These are phyloP conservation scores for Aspergillus proliferans DNA, from an alignment of 2,329 filamentous ascomycete genomes.

Conservation along the genomic window DNA sequence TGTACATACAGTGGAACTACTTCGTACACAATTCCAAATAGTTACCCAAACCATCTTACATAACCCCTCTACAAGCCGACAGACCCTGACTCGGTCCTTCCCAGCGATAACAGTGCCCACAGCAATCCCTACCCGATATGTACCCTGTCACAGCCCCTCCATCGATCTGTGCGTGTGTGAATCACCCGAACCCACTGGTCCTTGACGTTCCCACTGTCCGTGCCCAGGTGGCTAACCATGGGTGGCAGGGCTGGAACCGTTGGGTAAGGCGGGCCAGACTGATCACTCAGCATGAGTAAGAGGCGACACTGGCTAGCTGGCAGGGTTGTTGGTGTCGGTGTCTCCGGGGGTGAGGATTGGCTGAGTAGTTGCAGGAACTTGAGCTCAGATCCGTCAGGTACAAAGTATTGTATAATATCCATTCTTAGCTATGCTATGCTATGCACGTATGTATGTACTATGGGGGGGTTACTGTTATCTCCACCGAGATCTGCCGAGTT, in stretches of 20 bases:
- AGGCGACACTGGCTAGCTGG: neutral
- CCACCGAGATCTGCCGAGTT: neutral
- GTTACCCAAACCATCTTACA: no score
- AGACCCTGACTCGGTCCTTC: neutral
- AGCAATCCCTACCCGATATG: neutral
- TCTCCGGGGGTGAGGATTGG: neutral
- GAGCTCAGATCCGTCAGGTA: neutral
- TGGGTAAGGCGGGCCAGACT: neutral
- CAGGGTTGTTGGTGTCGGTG: neutral
- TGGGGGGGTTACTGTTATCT: neutral
- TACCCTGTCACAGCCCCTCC: neutral
- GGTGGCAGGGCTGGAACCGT: neutral
- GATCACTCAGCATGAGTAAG: neutral
- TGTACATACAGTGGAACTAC: no score
- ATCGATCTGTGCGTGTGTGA: neutral
- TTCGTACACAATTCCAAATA: no score
- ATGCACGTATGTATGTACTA: neutral
- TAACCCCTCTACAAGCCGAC: no score
- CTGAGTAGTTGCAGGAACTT: neutral
- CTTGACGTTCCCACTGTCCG: neutral
- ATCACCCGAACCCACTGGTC: neutral
- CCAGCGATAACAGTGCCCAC: neutral
- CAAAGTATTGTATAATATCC: neutral
- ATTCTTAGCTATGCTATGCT: neutral
- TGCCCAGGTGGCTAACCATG: neutral